Evolutionary conservation across 257 asterid species (phyloP).

Genomic region (Nicotiana attenuata): DNA sequence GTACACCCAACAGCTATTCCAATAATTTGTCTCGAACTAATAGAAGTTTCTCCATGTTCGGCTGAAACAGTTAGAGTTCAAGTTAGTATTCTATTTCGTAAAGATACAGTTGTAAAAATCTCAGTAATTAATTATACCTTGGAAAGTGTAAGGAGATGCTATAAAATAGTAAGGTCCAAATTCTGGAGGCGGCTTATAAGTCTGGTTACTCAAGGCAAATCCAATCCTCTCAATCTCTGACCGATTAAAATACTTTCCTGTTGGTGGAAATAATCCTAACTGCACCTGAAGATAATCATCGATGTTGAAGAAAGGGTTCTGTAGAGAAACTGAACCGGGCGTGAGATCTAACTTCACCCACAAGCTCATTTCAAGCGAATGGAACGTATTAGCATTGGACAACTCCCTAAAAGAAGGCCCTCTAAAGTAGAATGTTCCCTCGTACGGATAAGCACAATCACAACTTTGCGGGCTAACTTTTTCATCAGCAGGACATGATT

Average conservation of each 20-base stretch:
- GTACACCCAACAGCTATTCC: constrained; percentile 71
- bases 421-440: constrained; percentile 85
- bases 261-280: constrained; percentile 65
- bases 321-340: constrained; percentile 78
- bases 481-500: constrained; percentile 52
- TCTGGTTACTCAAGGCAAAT: constrained; percentile 73
- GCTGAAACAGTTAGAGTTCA: constrained; percentile 30
- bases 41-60: constrained; percentile 31
- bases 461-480: constrained; percentile 89
- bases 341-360: constrained; percentile 73
- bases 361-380: constrained; percentile 81
- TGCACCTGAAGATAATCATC: constrained; percentile 93
- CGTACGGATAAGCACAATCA: constrained; percentile 77
- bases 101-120: background rate
- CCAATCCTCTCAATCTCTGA: constrained; percentile 77
- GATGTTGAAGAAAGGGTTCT: constrained; percentile 71
- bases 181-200: constrained; percentile 83
- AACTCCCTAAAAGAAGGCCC: constrained; percentile 86
- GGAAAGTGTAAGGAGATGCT: constrained; percentile 63
- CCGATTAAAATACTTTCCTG: constrained; percentile 55
- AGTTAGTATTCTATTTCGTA: background rate
- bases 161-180: constrained; percentile 91
- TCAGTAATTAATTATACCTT: constrained; percentile 32
- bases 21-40: constrained; percentile 46
- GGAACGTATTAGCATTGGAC: constrained; percentile 67